Evolutionary conservation across 108 stramenopile genomes (phyloP).

Genomic region (Conticribra weissflogii): DNA sequence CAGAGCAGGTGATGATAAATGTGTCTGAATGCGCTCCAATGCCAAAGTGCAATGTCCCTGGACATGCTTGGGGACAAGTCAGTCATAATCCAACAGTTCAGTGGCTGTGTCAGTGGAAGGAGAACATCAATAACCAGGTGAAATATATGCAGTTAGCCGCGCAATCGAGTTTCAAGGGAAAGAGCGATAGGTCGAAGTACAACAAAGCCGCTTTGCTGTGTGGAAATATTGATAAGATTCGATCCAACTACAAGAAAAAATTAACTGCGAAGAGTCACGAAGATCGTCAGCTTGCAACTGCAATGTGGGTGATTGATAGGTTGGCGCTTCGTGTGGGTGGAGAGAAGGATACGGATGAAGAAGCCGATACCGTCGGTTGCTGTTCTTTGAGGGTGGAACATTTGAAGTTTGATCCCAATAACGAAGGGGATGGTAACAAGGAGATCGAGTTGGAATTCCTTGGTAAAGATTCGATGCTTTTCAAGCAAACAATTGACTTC

Average conservation of each 20-base stretch:
- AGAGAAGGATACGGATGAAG: constrained; percentile 99
- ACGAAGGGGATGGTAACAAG: constrained; percentile 73
- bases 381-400: constrained; percentile 99
- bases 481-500: constrained; percentile 99
- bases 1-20: constrained; percentile 92
- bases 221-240: constrained; percentile 95
- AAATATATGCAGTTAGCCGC: constrained; percentile 99
- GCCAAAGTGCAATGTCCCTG: constrained; percentile 91
- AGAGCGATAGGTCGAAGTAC: constrained; percentile 97
- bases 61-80: constrained; percentile 95
- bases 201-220: constrained; percentile 96
- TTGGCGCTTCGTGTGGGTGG: constrained; percentile 99
- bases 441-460: constrained; percentile 99
- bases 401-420: constrained; percentile 92
- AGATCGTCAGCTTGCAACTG: constrained; percentile 93
- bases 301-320: constrained; percentile 99
- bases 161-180: constrained; percentile 98
- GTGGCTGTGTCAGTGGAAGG: constrained; percentile 98
- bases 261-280: constrained; percentile 80
- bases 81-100: constrained; percentile 97
- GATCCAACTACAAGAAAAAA: constrained; percentile 90
- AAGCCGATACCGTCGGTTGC: constrained; percentile 99
- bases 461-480: constrained; percentile 99
- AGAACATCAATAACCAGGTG: constrained; percentile 93
- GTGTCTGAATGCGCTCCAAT: constrained; percentile 83